Evolutionary conservation across 2,329 filamentous ascomycete genomes (phyloP).

Genomic region (Xylaria sp.): DNA sequence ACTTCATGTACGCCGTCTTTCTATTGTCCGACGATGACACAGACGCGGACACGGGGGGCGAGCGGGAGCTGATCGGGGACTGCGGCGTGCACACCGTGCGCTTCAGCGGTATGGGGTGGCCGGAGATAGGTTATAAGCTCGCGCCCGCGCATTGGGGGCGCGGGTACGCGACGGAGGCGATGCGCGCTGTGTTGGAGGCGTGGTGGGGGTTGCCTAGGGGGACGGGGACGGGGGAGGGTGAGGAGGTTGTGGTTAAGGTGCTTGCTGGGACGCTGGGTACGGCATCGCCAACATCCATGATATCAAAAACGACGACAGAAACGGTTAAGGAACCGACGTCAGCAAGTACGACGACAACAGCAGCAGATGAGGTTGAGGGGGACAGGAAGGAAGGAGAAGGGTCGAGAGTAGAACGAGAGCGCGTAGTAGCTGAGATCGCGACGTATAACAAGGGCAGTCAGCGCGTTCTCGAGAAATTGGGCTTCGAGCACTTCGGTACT

Average conservation of each 20-base stretch:
- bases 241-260: conserved; percentile 17
- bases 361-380: neutral
- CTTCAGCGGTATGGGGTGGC: conserved; percentile 41
- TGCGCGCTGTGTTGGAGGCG: conserved; percentile 38
- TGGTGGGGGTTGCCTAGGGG: conserved; percentile 43
- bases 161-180: conserved; percentile 45
- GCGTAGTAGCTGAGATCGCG: conserved; percentile 41
- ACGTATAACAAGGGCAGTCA: conserved; percentile 41
- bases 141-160: conserved; percentile 40
- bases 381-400: conserved; percentile 4
- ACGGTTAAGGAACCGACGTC: neutral
- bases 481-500: conserved; percentile 42
- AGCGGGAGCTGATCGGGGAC: conserved; percentile 46
- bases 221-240: neutral
- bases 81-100: conserved; percentile 43
- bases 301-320: neutral
- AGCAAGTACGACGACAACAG: no score
- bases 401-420: conserved; percentile 25
- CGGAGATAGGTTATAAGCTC: conserved; percentile 45
- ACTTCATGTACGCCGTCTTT: conserved; percentile 41
- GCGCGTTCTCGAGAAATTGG: conserved; percentile 45
- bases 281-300: neutral
- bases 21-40: conserved; percentile 27
- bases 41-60: neutral
- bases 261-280: conserved; percentile 23